Conservation (phyloP, 345 rosid species). For the Citrus maxima region DNA sequence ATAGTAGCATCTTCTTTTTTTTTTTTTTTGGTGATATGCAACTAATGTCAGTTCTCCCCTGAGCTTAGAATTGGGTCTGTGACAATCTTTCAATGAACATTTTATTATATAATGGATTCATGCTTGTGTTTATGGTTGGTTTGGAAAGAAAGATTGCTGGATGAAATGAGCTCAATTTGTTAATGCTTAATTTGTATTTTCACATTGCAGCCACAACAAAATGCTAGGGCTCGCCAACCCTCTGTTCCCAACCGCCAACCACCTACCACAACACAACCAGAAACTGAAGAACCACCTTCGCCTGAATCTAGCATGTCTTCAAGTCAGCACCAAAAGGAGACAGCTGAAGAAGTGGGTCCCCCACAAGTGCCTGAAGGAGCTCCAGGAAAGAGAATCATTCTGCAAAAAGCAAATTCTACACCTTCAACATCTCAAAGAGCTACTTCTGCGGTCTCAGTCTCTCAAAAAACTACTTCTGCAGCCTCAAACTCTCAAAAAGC, state of each 20-base stretch:
- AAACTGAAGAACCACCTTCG: slow-evolving; percentile 56
- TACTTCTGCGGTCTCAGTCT: slow-evolving; percentile 10
- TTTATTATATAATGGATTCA: background rate
- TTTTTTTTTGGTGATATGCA: no score
- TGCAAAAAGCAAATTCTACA: background rate
- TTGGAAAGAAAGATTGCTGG: background rate
- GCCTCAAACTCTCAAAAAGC: slow-evolving; percentile 6
- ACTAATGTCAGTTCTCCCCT: background rate
- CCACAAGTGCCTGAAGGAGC: slow-evolving; percentile 35
- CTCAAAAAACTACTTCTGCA: background rate
- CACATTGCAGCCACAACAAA: slow-evolving; percentile 36
- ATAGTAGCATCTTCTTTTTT: background rate
- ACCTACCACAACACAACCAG: slow-evolving; percentile 27
- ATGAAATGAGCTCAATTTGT: background rate
- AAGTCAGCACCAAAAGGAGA: slow-evolving; percentile 53
- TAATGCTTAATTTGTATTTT: background rate
- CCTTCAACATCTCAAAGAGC: background rate
- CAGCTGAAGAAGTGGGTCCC: slow-evolving; percentile 37
- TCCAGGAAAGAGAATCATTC: slow-evolving; percentile 7
- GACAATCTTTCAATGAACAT: background rate
- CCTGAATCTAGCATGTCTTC: slow-evolving; percentile 70
- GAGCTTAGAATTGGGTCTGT: background rate
- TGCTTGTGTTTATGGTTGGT: background rate
- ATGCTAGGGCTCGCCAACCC: slow-evolving; percentile 31
- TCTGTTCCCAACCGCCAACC: slow-evolving; percentile 38